Percentiles rank a stretch among this genome's conserved stretches.
Conservation (phyloP, 1,284 basidiomycete genomes). For the Ganoderma boninense region DNA sequence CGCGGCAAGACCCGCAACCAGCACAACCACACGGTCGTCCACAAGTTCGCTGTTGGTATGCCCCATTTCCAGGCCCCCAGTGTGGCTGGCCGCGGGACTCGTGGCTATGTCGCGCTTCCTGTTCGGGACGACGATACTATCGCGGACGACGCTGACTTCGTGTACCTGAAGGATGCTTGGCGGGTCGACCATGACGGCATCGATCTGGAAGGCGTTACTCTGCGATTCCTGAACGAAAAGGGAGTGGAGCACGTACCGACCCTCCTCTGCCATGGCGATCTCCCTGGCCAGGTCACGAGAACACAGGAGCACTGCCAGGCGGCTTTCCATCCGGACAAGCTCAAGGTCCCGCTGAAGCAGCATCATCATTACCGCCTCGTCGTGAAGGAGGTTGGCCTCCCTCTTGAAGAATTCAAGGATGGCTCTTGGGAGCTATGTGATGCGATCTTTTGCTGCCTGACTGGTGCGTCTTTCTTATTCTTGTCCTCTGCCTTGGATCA, state of each 20-base stretch:
- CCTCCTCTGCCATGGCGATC: conserved; percentile 21
- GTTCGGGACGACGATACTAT: conserved; percentile 2
- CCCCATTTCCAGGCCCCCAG: conserved; percentile 18
- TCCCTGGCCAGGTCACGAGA: conserved; percentile 11
- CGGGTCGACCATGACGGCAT: conserved; percentile 26
- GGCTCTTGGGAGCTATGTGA: not conserved
- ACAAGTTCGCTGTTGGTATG: conserved; percentile 14
- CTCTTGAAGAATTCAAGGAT: conserved; percentile 12
- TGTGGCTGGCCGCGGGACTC: conserved; percentile 12
- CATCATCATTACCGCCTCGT: conserved; percentile 27
- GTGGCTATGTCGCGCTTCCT: conserved; percentile 22
- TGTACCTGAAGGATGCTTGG: conserved; percentile 40
- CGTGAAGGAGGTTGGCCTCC: conserved; percentile 23
- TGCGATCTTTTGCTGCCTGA: not conserved
- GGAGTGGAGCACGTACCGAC: conserved; percentile 30
- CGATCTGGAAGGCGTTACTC: conserved; percentile 32
- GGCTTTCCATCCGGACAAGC: not conserved
- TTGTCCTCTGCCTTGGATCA: too few relatives aligned
- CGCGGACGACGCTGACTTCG: conserved; percentile 5
- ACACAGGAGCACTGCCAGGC: conserved; percentile 9
- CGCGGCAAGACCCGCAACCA: not conserved
- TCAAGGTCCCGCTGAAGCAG: conserved; percentile 9
- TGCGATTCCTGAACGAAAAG: conserved; percentile 27
- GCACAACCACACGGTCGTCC: not conserved
- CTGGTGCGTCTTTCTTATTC: not conserved